Evolutionary conservation across 441 rosid genomes (phyloP), one percentile per base, ranked within the genome.

Genomic region (Corymbia calophylla): DNA sequence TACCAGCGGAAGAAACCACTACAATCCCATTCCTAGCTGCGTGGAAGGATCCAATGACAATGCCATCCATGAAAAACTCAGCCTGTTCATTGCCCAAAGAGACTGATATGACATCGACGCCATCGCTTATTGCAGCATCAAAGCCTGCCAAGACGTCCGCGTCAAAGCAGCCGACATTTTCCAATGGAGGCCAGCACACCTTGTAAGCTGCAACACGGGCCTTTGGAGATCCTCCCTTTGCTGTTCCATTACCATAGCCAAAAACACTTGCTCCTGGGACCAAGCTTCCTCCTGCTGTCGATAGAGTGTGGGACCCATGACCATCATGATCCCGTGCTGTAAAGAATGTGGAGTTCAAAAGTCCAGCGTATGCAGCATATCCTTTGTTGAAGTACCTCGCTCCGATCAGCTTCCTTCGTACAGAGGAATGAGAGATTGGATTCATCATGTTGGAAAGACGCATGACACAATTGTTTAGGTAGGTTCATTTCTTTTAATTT

Each of bases 141-240:
- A 89, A 87, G 35, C 49, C 91, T 47, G 62, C 64, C 49, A 89
- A 68, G 54, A 89, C 25, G 60, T 87, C 91, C 1, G 87, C 55
- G 19, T 89, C 89, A 49, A 44, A 89, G 80, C 89, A 89, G 23
- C 18, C n/a, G 64, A 58, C 49, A 17, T 53, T 10, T 9, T n/a
- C 58, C 12, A 35, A 9, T 2, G 86, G 86, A 1, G 87, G 77
- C 81, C 87, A 87, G 86, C 91, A 89, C 17, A 60, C 91, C 53
- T 77, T 89, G 70, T 77, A 89, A 32, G 89, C 68, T 49, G 44
- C 87, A 19, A 89, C 91, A 10, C 89, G 87, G 49, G 91, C 89
- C 49, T 32, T 55, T 1, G 91, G 91, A 31, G 87, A 48, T 39
- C 91, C 91, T 27, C 91, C 91, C 32, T 89, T 89, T 58, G 87